Conservation (phyloP, 768 basidiomycete species). For the Suillus cothurnatus region DNA sequence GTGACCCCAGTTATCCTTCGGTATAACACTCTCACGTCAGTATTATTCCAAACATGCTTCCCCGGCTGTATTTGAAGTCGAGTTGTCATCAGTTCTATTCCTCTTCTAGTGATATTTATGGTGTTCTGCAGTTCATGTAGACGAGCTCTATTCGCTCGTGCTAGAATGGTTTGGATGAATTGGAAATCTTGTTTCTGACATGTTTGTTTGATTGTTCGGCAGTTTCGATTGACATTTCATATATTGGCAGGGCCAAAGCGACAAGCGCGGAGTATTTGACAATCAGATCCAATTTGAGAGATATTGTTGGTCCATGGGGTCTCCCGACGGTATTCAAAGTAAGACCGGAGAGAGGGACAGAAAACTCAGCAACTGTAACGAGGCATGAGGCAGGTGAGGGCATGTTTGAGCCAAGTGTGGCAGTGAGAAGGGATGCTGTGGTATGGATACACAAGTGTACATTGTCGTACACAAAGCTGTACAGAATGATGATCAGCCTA, state of each 20-base stretch:
- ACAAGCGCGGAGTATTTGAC: constrained; percentile 34
- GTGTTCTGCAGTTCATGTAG: too few relatives aligned
- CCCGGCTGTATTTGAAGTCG: constrained; percentile 1
- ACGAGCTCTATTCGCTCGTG: constrained; percentile 9
- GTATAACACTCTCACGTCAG: constrained; percentile 27
- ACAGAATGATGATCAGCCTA: constrained; percentile 24
- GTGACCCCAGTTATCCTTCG: constrained; percentile 7
- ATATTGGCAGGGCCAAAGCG: constrained; percentile 19
- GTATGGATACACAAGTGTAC: background rate
- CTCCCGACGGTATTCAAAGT: constrained; percentile 9
- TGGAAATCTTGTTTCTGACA: background rate
- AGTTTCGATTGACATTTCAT: background rate
- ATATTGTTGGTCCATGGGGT: constrained; percentile 24
- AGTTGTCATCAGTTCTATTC: constrained; percentile 8
- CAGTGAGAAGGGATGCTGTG: too few relatives aligned
- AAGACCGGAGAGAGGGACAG: constrained; percentile 17
- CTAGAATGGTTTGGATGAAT: background rate
- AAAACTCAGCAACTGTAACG: too few relatives aligned
- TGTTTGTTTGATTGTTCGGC: background rate
- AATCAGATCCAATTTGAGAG: constrained; percentile 25
- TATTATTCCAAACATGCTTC: constrained; percentile 9
- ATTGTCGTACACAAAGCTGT: constrained; percentile 6
- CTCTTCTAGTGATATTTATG: constrained; percentile 2
- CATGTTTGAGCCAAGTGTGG: too few relatives aligned
- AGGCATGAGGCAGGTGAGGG: constrained; percentile 6